phyloP scores from a whole-genome alignment of 805 yeast species.

The Ogataea angusta region DNA sequence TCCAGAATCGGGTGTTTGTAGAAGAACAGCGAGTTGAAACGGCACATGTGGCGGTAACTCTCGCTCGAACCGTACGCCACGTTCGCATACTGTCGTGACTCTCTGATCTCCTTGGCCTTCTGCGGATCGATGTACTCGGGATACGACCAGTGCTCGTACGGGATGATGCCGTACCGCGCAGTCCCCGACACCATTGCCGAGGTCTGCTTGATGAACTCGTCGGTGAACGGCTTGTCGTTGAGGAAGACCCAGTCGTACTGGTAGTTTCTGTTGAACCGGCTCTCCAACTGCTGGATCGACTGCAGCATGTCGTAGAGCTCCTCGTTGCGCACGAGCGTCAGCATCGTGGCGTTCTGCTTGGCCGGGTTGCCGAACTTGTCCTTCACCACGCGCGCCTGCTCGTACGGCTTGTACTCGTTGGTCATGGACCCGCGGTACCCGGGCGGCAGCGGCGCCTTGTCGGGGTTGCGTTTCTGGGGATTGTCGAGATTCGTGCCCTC shows the following conservation, averaged over 20 bases:
- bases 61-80: conserved; percentile 64
- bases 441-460: conserved; percentile 24
- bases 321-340: conserved; percentile 41
- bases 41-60: conserved; percentile 71
- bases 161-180: conserved; percentile 45
- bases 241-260: conserved; percentile 47
- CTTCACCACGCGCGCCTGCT: conserved; percentile 23
- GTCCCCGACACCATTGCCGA: conserved; percentile 41
- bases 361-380: conserved; percentile 7
- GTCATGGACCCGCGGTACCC: conserved; percentile 22
- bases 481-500: conserved; percentile 22
- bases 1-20: conserved; percentile 50
- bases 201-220: conserved; percentile 39
- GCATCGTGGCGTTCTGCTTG: conserved; percentile 60
- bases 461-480: conserved; percentile 16
- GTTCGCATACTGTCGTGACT: conserved; percentile 31
- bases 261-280: conserved; percentile 37
- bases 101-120: conserved; percentile 37
- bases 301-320: conserved; percentile 40
- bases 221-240: conserved; percentile 46
- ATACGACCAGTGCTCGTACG: conserved; percentile 49
- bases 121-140: conserved; percentile 45
- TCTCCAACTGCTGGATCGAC: conserved; percentile 39
- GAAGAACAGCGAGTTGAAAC: conserved; percentile 49
- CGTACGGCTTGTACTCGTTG: conserved; percentile 21